Percentiles rank a stretch among this genome's conserved stretches.
These are phyloP conservation scores for Camelina hispida DNA, from an alignment of 345 rosid genomes.

Conservation along the genomic window DNA sequence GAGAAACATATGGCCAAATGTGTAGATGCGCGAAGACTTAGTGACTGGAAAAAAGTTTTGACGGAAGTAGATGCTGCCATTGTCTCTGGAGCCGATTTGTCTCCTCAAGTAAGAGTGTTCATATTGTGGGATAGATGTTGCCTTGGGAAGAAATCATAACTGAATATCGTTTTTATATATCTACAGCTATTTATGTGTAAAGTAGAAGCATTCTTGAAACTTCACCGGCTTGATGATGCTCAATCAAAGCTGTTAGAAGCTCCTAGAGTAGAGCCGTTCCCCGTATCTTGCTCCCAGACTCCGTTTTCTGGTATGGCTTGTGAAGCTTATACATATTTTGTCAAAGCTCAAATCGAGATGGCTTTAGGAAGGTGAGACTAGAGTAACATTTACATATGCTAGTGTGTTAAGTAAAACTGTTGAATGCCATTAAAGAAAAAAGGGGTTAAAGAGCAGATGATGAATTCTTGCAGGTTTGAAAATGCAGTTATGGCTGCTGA, in stretches of 20 bases:
- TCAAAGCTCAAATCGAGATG: constrained; percentile 82
- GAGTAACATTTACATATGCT: constrained; percentile 1
- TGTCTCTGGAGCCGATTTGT: constrained; percentile 84
- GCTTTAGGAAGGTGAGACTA: constrained; percentile 90
- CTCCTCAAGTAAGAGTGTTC: constrained; percentile 64
- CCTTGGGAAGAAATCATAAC: neutral
- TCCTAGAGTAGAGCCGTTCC: constrained; percentile 61
- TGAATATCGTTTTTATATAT: constrained; percentile 45
- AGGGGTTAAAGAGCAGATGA: constrained; percentile 50
- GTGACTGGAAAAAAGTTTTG: constrained; percentile 77
- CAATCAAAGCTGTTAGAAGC: constrained; percentile 55
- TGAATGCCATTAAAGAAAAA: neutral
- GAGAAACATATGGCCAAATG: constrained; percentile 82
- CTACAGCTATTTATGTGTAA: constrained; percentile 92
- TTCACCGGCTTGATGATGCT: constrained; percentile 84
- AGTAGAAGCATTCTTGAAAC: constrained; percentile 89
- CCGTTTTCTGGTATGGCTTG: constrained; percentile 78
- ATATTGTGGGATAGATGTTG: neutral
- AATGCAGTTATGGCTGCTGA: constrained; percentile 85
- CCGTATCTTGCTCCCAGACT: constrained; percentile 61
- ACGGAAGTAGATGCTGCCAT: constrained; percentile 80
- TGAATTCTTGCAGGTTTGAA: constrained; percentile 92
- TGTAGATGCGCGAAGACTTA: constrained; percentile 63
- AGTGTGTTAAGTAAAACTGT: constrained; percentile 5
- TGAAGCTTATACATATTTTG: constrained; percentile 76